Evolutionary conservation across 768 basidiomycete species (phyloP), one percentile per base, ranked within the genome.

Genomic region (Rhizopogon vulgaris): DNA sequence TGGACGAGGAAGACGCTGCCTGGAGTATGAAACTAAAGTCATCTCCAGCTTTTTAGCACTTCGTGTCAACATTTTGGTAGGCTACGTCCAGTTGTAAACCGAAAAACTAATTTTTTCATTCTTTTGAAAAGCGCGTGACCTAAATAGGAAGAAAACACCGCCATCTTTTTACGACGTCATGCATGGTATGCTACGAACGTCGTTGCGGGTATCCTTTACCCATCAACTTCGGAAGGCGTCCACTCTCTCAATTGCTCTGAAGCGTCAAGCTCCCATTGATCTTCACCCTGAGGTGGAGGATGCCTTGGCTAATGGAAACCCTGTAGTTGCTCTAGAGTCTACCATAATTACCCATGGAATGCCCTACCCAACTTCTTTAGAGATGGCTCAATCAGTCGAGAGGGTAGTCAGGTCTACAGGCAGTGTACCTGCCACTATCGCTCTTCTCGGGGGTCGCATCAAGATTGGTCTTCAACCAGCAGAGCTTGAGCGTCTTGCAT

Each of bases 271-370:
- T 42, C 70, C 69, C n/a, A 49, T 92, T 10, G 89, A 92, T 66
- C 64, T 92, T 30, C 84, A 86, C 49, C 85, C 88, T 8, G 94
- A 98, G 66, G 85, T 97, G 30, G 72, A 85, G 56, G 79, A 94
- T 51, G 94, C 94, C 3, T 74, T 95, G 18, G 72, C 76, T 4
- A 70, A 75, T 38, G 71, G 75, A 9, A 73, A 71, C 55, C 83
- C 93, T 17, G 75, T 97, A 41, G 92, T 97, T 10, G 94, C 94
- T 11, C 80, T 98, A 10, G 95, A 98, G 66, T 90, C 88, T 2
- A 85, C 95, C 1, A 80, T 98, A 49, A 83, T 96, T 53, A 94
- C 94, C 1, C 92, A 97, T 73, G 95, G 93, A 17, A 82, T 95
- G 71, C 90, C 92, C 0, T 82, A 82, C 57, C 93, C 93, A 0